phyloP scores from a whole-genome alignment of 1,284 basidiomycete species.

The Ceratorhiza oryzae-sativae region DNA sequence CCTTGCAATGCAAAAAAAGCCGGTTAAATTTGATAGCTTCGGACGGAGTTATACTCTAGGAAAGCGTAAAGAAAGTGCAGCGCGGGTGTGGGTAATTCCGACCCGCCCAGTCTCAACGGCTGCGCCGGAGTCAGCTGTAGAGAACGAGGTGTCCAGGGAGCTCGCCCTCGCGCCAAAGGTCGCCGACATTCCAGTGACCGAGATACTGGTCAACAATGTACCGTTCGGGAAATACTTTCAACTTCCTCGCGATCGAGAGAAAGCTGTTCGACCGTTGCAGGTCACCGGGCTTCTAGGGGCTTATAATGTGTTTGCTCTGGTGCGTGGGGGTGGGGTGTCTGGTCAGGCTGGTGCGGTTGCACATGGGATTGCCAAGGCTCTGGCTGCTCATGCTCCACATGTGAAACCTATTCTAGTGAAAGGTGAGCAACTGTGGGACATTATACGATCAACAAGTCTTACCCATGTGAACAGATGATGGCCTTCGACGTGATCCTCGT shows the following conservation, averaged over 20 bases:
- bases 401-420: slow-evolving; percentile 71
- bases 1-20: slow-evolving; percentile 59
- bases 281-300: slow-evolving; percentile 85
- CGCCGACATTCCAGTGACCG: slow-evolving; percentile 55
- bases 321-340: slow-evolving; percentile 86
- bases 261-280: slow-evolving; percentile 81
- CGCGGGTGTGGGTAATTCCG: slow-evolving; percentile 95
- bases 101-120: slow-evolving; percentile 53
- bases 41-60: slow-evolving; percentile 86
- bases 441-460: neutral
- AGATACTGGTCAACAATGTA: slow-evolving; percentile 84
- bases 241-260: slow-evolving; percentile 78
- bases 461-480: neutral
- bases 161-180: slow-evolving; percentile 21
- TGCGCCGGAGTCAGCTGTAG: slow-evolving; percentile 2
- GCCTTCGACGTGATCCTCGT: slow-evolving; percentile 86
- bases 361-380: slow-evolving; percentile 82
- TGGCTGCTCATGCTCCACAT: slow-evolving; percentile 74
- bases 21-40: slow-evolving; percentile 68
- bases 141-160: slow-evolving; percentile 39
- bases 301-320: slow-evolving; percentile 92
- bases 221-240: slow-evolving; percentile 83
- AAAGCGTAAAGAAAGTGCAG: slow-evolving; percentile 83
- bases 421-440: slow-evolving; percentile 58
- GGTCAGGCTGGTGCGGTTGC: slow-evolving; percentile 93